phyloP scores from a whole-genome alignment of 1,284 basidiomycete genomes.

The Puccinia horiana region DNA sequence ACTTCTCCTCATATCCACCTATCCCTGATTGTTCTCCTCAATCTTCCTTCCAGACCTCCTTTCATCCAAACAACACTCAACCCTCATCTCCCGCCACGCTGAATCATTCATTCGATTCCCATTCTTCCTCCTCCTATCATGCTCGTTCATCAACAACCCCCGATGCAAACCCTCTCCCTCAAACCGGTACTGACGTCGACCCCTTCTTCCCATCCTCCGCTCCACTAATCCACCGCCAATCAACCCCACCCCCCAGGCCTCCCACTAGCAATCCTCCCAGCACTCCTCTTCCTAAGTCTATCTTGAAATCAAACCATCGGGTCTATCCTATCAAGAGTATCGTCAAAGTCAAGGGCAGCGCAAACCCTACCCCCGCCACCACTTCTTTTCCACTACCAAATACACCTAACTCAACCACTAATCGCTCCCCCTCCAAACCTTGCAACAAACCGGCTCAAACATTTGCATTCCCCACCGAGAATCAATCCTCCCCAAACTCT shows the following conservation, averaged over 20 bases:
- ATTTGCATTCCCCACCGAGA: background rate
- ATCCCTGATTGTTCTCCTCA: background rate
- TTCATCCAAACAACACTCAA: background rate
- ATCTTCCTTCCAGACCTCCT: background rate
- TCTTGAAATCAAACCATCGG: background rate
- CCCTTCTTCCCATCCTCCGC: background rate
- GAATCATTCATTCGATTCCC: background rate
- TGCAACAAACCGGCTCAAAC: background rate
- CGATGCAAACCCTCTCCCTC: background rate
- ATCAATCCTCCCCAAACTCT: background rate
- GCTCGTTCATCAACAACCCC: background rate
- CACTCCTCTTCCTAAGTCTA: background rate
- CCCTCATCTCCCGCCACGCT: background rate
- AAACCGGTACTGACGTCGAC: background rate
- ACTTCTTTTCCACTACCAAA: background rate
- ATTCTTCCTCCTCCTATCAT: background rate
- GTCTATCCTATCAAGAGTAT: constrained; percentile 10
- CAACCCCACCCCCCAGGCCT: background rate
- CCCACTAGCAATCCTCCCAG: background rate
- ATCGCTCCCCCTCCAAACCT: background rate
- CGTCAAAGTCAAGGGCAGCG: background rate
- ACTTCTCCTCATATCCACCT: background rate
- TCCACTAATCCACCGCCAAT: background rate
- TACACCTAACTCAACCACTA: background rate
- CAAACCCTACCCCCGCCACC: background rate